These are phyloP conservation scores for Phytophthora ohioensis DNA, from an alignment of 352 stramenopile genomes.

Conservation along the genomic window DNA sequence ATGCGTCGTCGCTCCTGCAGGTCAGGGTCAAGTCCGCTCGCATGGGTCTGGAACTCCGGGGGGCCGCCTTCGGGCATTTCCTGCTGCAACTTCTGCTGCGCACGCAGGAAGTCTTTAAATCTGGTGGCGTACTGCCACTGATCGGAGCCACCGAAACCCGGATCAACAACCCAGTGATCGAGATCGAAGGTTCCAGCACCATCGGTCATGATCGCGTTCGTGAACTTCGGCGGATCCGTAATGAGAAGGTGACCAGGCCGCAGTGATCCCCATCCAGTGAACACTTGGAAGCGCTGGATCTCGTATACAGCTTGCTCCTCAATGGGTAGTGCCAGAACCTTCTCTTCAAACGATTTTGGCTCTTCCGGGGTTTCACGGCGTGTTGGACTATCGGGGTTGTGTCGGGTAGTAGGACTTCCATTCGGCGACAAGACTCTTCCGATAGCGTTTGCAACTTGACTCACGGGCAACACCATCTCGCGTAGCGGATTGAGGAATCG, in stretches of 20 bases:
- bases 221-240: slow-evolving; percentile 79
- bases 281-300: slow-evolving; percentile 89
- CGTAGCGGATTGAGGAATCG: slow-evolving; percentile 84
- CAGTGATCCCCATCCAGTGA: slow-evolving; percentile 81
- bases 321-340: slow-evolving; percentile 61
- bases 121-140: slow-evolving; percentile 89
- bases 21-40: slow-evolving; percentile 36
- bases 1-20: slow-evolving; percentile 69
- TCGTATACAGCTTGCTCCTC: slow-evolving; percentile 79
- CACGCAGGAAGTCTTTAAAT: slow-evolving; percentile 85
- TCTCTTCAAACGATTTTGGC: slow-evolving; percentile 70
- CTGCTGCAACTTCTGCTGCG: slow-evolving; percentile 57
- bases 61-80: slow-evolving; percentile 24
- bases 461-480: slow-evolving; percentile 76
- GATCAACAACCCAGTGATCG: slow-evolving; percentile 84
- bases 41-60: slow-evolving; percentile 27
- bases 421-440: slow-evolving; percentile 46
- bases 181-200: slow-evolving; percentile 67
- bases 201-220: slow-evolving; percentile 79
- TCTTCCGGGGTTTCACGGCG: slow-evolving; percentile 32
- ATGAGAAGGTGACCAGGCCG: slow-evolving; percentile 82
- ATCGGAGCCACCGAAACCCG: slow-evolving; percentile 68
- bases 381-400: slow-evolving; percentile 35
- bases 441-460: slow-evolving; percentile 53
- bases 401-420: slow-evolving; percentile 40